These are phyloP conservation scores for Helichrysum umbraculigerum DNA, from an alignment of 129 eudicot species.

Conservation along the genomic window DNA sequence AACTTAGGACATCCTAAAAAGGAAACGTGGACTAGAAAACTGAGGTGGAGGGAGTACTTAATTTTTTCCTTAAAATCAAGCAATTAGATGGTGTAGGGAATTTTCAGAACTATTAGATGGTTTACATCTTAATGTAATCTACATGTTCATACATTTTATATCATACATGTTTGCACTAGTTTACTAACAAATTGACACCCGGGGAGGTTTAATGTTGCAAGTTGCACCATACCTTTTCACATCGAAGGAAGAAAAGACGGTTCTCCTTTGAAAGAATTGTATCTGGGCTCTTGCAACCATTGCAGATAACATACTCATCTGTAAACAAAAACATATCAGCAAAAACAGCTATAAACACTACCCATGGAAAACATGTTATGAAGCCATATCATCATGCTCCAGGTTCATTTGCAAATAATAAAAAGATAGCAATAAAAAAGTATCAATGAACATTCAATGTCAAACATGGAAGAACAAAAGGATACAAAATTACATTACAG, in stretches of 20 bases:
- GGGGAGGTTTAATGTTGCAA: background rate
- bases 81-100: no score
- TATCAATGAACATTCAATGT: background rate
- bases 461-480: background rate
- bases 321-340: slow-evolving; percentile 15
- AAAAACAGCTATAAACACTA: background rate
- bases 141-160: no score
- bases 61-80: no score
- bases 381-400: background rate
- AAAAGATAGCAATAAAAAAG: background rate
- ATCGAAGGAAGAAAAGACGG: slow-evolving; percentile 38
- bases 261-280: slow-evolving; percentile 40
- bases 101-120: no score
- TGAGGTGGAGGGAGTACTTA: no score
- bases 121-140: no score
- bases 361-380: background rate
- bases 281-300: slow-evolving; percentile 43
- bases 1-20: no score
- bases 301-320: slow-evolving; percentile 41
- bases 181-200: background rate
- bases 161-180: background rate
- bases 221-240: slow-evolving; percentile 28
- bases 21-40: no score
- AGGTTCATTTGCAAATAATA: background rate
- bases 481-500: background rate